Evolutionary conservation across 164 flowering plant species (phyloP).

Genomic region (Paratinospora sagittata): DNA sequence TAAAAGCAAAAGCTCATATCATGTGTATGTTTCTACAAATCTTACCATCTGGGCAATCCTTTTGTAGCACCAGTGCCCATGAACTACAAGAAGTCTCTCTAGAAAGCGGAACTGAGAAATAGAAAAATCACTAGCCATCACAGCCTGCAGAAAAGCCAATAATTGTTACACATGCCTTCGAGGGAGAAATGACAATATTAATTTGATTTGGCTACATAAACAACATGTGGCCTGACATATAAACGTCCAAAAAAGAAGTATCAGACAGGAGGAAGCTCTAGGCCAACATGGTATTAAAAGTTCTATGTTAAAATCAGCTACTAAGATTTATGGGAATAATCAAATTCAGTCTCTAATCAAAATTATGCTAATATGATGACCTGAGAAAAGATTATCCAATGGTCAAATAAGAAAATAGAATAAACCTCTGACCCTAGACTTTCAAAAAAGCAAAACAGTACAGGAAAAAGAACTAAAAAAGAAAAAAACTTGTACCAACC

Average conservation of each 20-base stretch:
- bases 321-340: too few species aligned
- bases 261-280: too few species aligned
- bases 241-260: too few species aligned
- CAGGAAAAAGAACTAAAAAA: background rate
- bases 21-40: background rate
- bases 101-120: conserved; percentile 87
- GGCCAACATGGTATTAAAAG: too few species aligned
- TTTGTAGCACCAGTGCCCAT: conserved; percentile 99
- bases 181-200: background rate
- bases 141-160: conserved; percentile 60
- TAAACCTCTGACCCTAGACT: background rate
- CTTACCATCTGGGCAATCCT: conserved; percentile 94
- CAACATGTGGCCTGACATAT: too few species aligned
- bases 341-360: too few species aligned
- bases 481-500: conserved; percentile 41
- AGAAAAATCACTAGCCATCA: conserved; percentile 93
- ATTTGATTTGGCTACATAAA: background rate
- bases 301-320: too few species aligned
- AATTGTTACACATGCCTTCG: conserved; percentile 2
- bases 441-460: background rate
- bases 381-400: too few species aligned
- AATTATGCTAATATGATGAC: too few species aligned
- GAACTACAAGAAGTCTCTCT: conserved; percentile 83
- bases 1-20: background rate
- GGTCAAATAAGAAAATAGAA: too few species aligned